Conservation (phyloP, 768 basidiomycete genomes). For the Boletus rufocinnamomeus region DNA sequence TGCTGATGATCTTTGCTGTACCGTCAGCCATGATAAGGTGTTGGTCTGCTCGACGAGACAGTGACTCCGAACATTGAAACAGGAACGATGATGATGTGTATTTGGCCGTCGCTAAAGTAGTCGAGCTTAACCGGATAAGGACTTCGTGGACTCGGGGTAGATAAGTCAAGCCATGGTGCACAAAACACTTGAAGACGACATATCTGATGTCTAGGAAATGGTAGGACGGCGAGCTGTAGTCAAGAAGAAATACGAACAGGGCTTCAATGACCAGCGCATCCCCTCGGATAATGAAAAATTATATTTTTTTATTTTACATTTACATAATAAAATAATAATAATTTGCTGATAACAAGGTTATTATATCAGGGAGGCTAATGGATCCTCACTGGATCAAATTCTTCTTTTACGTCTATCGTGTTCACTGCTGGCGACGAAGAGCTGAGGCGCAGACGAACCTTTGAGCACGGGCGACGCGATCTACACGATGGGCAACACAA, state of each 20-base stretch:
- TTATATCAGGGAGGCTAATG: conserved; percentile 15
- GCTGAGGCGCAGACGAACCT: conserved; percentile 13
- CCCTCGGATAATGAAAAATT: not conserved
- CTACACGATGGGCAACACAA: conserved; percentile 36
- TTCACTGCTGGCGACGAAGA: conserved; percentile 23
- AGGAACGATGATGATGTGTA: conserved; percentile 8
- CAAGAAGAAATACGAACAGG: not conserved
- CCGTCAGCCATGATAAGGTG: conserved; percentile 21
- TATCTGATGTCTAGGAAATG: not conserved
- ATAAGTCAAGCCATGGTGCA: not conserved
- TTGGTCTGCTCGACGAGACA: not conserved
- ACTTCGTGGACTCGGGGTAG: not conserved
- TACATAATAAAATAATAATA: conserved; percentile 16
- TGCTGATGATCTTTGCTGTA: not conserved
- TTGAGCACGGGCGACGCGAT: conserved; percentile 22
- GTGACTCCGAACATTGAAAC: conserved; percentile 5
- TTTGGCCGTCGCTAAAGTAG: conserved; percentile 10
- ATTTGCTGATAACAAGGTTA: conserved; percentile 25
- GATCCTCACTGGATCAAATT: conserved; percentile 29
- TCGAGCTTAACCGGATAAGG: not conserved
- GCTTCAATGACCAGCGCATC: too few relatives aligned
- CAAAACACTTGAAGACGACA: not conserved
- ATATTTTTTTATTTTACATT: conserved; percentile 11
- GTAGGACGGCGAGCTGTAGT: not conserved
- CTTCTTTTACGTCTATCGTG: conserved; percentile 39